These are phyloP conservation scores for Ochromonas danica DNA, from an alignment of 108 stramenopile genomes.

Conservation along the genomic window DNA sequence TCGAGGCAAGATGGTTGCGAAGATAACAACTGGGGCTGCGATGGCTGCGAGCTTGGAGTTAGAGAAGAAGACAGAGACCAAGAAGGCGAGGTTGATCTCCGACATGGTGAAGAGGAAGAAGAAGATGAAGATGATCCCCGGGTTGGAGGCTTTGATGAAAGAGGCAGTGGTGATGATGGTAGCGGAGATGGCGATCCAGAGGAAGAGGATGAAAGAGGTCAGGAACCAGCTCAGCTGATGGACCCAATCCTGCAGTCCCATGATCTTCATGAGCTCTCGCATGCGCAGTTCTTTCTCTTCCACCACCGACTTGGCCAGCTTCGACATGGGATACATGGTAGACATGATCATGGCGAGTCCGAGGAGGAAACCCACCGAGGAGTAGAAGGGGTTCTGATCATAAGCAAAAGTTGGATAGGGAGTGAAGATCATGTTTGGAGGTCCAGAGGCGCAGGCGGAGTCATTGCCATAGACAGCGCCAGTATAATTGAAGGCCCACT, in stretches of 20 bases:
- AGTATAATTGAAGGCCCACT: constrained; percentile 51
- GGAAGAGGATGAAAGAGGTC: constrained; percentile 42
- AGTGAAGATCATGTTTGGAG: constrained; percentile 43
- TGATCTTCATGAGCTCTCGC: constrained; percentile 60
- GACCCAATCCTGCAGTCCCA: constrained; percentile 51
- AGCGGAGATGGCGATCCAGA: constrained; percentile 44
- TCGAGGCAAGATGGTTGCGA: constrained; percentile 58
- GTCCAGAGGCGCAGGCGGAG: not conserved
- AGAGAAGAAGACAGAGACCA: constrained; percentile 57
- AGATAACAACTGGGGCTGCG: constrained; percentile 57
- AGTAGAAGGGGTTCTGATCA: constrained; percentile 61
- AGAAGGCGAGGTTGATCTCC: constrained; percentile 42
- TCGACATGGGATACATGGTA: constrained; percentile 61
- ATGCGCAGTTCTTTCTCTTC: constrained; percentile 62
- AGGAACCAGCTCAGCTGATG: constrained; percentile 58
- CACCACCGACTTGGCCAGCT: constrained; percentile 56
- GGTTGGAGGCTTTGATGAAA: constrained; percentile 42
- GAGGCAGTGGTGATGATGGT: constrained; percentile 27
- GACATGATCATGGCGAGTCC: constrained; percentile 61
- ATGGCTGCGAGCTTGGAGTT: constrained; percentile 62
- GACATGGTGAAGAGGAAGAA: constrained; percentile 53
- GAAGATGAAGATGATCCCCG: constrained; percentile 47
- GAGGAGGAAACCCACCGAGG: constrained; percentile 59
- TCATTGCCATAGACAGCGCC: not conserved
- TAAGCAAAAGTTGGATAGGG: constrained; percentile 63